Conservation (phyloP, 805 yeast genomes). For the Kluyveromyces nonfermentans region DNA sequence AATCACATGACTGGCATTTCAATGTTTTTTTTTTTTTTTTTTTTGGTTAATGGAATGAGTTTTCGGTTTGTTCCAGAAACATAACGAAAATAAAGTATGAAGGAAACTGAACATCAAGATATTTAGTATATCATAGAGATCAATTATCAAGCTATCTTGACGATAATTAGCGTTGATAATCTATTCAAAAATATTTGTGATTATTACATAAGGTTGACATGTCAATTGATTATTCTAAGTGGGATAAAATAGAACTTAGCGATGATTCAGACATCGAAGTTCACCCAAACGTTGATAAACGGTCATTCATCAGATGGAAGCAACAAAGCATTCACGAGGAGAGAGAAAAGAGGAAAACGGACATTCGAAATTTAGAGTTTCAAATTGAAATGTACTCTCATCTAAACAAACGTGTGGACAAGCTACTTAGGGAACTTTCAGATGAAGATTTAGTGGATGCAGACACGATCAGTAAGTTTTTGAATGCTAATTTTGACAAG, state of each 20-base stretch:
- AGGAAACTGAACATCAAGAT: too few species aligned
- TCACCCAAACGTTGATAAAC: slow-evolving; percentile 95
- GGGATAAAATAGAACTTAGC: slow-evolving; percentile 94
- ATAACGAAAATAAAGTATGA: background rate
- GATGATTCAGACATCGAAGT: slow-evolving; percentile 97
- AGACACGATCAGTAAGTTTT: slow-evolving; percentile 31
- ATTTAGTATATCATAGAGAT: too few species aligned
- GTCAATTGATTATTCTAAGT: slow-evolving; percentile 92
- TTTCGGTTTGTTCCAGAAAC: background rate
- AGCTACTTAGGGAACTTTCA: slow-evolving; percentile 38
- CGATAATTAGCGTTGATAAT: too few species aligned
- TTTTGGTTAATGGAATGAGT: background rate
- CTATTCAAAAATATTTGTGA: too few species aligned
- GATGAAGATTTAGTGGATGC: slow-evolving; percentile 31
- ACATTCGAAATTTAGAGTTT: slow-evolving; percentile 64
- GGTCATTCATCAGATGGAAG: slow-evolving; percentile 88
- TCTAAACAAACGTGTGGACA: slow-evolving; percentile 65
- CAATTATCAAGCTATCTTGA: too few species aligned
- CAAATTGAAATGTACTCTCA: slow-evolving; percentile 76
- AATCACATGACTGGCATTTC: background rate
- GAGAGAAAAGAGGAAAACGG: slow-evolving; percentile 68
- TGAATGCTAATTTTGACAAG: slow-evolving; percentile 47
- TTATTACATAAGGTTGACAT: slow-evolving; percentile 35
- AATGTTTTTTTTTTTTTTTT: too few species aligned
- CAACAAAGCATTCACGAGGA: slow-evolving; percentile 96